Base-by-base conservation (phyloP, 352 stramenopile species). In the Phytopythium helicoides region DNA sequence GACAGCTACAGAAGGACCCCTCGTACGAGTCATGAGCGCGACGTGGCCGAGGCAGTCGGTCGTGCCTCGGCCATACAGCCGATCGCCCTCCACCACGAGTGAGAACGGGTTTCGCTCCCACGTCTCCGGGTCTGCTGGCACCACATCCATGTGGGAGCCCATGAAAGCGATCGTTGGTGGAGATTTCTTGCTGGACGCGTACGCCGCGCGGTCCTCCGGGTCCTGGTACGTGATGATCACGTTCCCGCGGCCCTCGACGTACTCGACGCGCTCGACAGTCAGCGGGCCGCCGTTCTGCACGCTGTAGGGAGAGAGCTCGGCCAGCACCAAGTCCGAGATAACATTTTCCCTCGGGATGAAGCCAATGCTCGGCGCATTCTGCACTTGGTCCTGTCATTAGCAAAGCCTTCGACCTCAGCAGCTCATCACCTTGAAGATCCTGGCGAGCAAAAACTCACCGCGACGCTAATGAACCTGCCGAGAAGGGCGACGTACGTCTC, bases 41-140 rank as follows among this genome's bases (percentile, higher is more conserved):
- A 96, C 86, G 66, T 96, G 87, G 19, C 87, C 87, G 2, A 96
- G 70, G 52, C 87, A 96, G 49, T 96, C 87, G 33, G 87, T 96
- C 37, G 87, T 96, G 28, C 87, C 87, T 23, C 87, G 74, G 4
- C 85, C 87, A 59, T 89, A 96, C 16, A 96, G 76, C 62, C 87
- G 89, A 67, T 96, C 87, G 28, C 82, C 85, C 45, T 95, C 87
- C 0, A 88, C 77, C 18, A 64, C 70, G 12, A 96, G 74, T 54
- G 80, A 69, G 64, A 96, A 96, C 36, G 86, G 86, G 50, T 96
- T 73, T 36, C 76, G 69, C 11, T 83, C 75, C 86, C 86, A 96
- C 12, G 66, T 75, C 47, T 92, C 81, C 12, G 81, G 84, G 63
- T 92, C 89, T n/a, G 86, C 86, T 14, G 86, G 86, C 44, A 96